phyloP scores from a whole-genome alignment of 306 rosid species.

The Ceratonia siliqua region DNA sequence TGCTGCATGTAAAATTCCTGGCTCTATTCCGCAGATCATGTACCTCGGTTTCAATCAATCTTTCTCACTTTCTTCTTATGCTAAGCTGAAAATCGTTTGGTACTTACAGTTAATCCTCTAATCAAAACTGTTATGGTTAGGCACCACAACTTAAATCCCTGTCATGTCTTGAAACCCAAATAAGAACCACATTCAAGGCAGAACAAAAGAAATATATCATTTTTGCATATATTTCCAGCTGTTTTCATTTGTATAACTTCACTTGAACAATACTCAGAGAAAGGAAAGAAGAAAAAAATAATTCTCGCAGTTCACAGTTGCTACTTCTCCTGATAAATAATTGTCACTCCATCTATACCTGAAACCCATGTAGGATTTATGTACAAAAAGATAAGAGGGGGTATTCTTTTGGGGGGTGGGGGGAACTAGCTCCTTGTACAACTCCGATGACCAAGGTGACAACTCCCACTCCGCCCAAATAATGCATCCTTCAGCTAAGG shows the following conservation, averaged over 20 bases:
- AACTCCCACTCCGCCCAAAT: constrained; percentile 23
- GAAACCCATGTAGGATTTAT: constrained; percentile 51
- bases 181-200: not conserved
- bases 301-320: constrained; percentile 32
- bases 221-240: constrained; percentile 13
- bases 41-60: too few species aligned
- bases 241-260: constrained; percentile 33
- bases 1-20: too few species aligned
- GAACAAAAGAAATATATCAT: not conserved
- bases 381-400: constrained; percentile 42
- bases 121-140: not conserved
- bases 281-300: not conserved
- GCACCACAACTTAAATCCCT: not conserved
- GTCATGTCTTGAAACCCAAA: constrained; percentile 14
- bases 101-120: too few species aligned
- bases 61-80: too few species aligned
- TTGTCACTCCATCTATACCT: constrained; percentile 49
- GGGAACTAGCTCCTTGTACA: constrained; percentile 17
- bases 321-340: constrained; percentile 30
- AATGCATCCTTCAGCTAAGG: constrained; percentile 32
- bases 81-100: too few species aligned
- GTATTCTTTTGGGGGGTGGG: not conserved
- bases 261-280: constrained; percentile 35
- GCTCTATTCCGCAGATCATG: too few species aligned
- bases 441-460: constrained; percentile 40